A percentile compares a stretch with the other conserved stretches of the same genome.
phyloP scores from a whole-genome alignment of 2,329 filamentous ascomycete genomes.

The Cryphonectria nitschkei region DNA sequence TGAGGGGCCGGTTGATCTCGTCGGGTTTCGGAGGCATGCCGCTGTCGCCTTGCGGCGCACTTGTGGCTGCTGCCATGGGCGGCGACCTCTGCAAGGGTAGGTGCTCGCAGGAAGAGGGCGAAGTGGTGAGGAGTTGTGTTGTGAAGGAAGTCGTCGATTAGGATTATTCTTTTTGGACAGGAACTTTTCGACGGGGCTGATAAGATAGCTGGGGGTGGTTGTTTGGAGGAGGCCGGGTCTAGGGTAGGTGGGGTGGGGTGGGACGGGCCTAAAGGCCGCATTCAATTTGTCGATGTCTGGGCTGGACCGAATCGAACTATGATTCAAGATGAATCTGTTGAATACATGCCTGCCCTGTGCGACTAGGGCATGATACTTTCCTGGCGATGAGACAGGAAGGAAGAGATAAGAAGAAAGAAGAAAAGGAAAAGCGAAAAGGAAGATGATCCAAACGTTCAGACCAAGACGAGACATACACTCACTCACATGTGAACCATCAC shows the following conservation, averaged over 20 bases:
- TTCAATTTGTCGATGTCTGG: neutral
- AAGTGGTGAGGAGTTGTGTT: neutral
- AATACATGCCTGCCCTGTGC: neutral
- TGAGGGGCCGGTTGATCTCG: neutral
- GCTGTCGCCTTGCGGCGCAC: neutral
- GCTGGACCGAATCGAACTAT: neutral
- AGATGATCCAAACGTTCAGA: neutral
- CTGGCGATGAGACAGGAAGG: neutral
- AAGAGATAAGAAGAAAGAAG: neutral
- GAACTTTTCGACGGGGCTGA: conserved; percentile 12
- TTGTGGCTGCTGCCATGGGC: neutral
- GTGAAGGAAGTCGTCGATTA: neutral
- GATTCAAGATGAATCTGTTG: neutral
- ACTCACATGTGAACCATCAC: neutral
- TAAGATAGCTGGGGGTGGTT: neutral
- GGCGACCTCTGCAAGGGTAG: neutral
- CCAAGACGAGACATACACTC: neutral
- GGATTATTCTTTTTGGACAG: neutral
- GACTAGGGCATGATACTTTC: neutral
- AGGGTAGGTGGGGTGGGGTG: neutral
- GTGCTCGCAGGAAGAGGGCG: neutral
- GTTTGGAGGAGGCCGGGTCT: too few species aligned
- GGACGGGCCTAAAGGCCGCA: neutral
- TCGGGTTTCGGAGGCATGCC: neutral
- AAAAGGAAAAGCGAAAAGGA: neutral